Evolutionary conservation across 1,284 basidiomycete genomes (phyloP), one percentile per base, ranked within the genome.

Genomic region (Phylloporus gajari): DNA sequence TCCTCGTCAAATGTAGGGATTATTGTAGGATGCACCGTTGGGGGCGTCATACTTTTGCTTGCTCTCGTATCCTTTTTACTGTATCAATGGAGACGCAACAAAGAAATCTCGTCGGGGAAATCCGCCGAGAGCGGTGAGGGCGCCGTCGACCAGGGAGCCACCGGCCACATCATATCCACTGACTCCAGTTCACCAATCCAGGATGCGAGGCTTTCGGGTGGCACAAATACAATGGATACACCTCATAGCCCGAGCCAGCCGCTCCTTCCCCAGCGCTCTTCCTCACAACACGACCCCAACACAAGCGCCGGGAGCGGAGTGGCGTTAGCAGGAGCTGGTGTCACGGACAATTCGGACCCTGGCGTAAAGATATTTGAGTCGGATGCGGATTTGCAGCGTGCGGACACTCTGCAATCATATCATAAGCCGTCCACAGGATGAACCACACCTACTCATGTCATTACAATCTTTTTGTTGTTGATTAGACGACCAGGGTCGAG

Each of bases 91-190:
- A 80, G 81, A 19, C 83, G 77, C 40, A 85, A 81, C 59, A 84
- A 79, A 21, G 83, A 87, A 6, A 89, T 90, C 3, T 89, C 89
- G 5, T 83, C 87, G 12, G 88, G 89, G 73, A 76, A 83, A n/a
- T 72, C 79, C 30, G 69, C 80, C 66, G 71, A 68, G 60, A n/a
- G n/a, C n/a, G n/a, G n/a, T n/a, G 71, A 67, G 0, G 82, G 81
- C 19, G 60, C 66, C n/a, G 8, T 73, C 11, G 56, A 61, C 46
- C 62, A 67, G 71, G n/a, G n/a, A n/a, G n/a, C n/a, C n/a, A n/a
- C n/a, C n/a, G n/a, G n/a, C n/a, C n/a, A n/a, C n/a, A n/a, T n/a
- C n/a, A n/a, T n/a, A n/a, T n/a, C n/a, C n/a, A n/a, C n/a, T n/a
- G n/a, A n/a, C 13, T 30, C 70, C 58, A 65, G 60, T 40, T 46